Conservation (phyloP, 2,329 filamentous ascomycete species). For the Chrysoporthe cubensis region DNA sequence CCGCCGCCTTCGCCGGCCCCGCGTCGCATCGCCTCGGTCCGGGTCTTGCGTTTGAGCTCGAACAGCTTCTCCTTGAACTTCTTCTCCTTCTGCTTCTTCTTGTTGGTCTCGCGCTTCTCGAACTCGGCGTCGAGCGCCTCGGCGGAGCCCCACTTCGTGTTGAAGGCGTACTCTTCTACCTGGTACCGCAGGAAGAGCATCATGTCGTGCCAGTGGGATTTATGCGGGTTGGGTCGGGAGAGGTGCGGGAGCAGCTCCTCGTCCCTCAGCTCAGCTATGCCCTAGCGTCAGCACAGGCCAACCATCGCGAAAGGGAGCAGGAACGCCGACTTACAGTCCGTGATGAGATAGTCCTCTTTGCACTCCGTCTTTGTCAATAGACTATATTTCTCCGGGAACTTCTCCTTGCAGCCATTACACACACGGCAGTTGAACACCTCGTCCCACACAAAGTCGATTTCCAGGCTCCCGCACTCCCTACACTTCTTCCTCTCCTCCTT, state of each 20-base stretch:
- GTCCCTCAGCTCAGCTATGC: constrained; percentile 83
- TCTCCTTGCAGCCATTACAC: constrained; percentile 86
- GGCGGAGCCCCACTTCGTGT: constrained; percentile 85
- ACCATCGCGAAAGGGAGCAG: background rate
- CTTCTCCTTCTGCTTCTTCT: constrained; percentile 83
- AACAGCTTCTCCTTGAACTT: constrained; percentile 90
- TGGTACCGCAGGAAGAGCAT: constrained; percentile 94
- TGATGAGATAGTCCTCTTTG: constrained; percentile 91
- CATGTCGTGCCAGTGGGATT: constrained; percentile 97
- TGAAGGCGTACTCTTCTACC: constrained; percentile 91
- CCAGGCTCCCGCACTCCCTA: constrained; percentile 77
- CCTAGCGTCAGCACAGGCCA: constrained; percentile 2
- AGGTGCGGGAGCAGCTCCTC: constrained; percentile 84
- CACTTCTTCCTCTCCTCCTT: constrained; percentile 73
- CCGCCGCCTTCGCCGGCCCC: constrained; percentile 68
- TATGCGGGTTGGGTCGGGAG: constrained; percentile 90
- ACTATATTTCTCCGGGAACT: constrained; percentile 88
- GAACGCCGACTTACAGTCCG: constrained; percentile 68
- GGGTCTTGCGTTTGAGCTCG: constrained; percentile 90
- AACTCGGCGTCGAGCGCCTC: constrained; percentile 90
- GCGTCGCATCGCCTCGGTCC: constrained; percentile 85
- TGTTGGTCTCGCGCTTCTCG: constrained; percentile 74
- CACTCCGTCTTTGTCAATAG: constrained; percentile 96
- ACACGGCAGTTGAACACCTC: constrained; percentile 78
- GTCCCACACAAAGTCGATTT: constrained; percentile 96